These are phyloP conservation scores for Eucalyptus globulus DNA, from an alignment of 345 rosid genomes.

Conservation along the genomic window DNA sequence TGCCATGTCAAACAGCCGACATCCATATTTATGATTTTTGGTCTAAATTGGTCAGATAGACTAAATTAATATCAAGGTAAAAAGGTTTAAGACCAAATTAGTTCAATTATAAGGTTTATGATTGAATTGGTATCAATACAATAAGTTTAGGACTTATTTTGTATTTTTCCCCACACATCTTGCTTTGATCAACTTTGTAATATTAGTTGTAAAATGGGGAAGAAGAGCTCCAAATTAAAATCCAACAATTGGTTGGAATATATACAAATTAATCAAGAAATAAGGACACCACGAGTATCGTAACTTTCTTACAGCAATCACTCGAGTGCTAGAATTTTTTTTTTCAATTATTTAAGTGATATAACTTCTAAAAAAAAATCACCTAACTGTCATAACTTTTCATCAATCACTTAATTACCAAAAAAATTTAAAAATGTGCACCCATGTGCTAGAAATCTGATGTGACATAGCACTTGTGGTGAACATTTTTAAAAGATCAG, in stretches of 20 bases:
- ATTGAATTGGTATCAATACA: rapidly evolving
- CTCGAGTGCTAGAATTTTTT: too few species aligned
- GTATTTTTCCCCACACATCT: neutral
- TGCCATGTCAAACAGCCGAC: too few species aligned
- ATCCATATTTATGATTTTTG: too few species aligned
- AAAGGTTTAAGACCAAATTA: neutral
- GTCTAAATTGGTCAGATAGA: too few species aligned
- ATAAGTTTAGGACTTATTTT: neutral
- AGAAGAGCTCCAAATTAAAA: neutral
- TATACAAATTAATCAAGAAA: neutral
- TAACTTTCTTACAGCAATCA: neutral
- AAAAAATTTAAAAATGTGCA: rapidly evolving
- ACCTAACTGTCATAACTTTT: too few species aligned
- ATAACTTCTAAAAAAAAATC: too few species aligned
- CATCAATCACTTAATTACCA: too few species aligned
- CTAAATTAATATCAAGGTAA: neutral
- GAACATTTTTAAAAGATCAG: rapidly evolving
- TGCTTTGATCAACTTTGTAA: neutral
- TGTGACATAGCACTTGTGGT: rapidly evolving
- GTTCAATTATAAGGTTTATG: rapidly evolving
- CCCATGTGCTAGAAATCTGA: rapidly evolving
- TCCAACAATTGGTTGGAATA: neutral
- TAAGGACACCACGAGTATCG: too few species aligned
- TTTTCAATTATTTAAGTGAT: too few species aligned
- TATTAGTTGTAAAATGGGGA: neutral